Evolutionary conservation across 768 basidiomycete species (phyloP).

Genomic region (Trametes meyenii): DNA sequence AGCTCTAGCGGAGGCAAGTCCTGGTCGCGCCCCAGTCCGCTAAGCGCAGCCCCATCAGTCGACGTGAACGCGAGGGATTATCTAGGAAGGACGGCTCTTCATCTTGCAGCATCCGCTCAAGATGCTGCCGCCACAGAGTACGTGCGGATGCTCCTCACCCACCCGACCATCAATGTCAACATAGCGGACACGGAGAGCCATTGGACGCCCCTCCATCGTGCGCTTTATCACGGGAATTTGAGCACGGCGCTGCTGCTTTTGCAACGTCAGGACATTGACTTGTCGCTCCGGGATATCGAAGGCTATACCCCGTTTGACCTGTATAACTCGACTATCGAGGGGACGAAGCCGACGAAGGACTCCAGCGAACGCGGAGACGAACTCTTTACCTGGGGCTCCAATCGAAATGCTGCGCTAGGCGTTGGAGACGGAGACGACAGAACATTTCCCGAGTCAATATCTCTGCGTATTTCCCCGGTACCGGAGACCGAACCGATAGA

Average conservation of each 20-base stretch:
- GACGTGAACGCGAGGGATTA: slow-evolving; percentile 77
- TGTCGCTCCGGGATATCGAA: slow-evolving; percentile 75
- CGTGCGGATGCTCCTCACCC: slow-evolving; percentile 71
- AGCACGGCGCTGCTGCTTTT: slow-evolving; percentile 75
- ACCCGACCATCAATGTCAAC: slow-evolving; percentile 80
- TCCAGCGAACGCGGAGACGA: slow-evolving; percentile 46
- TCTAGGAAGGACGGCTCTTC: slow-evolving; percentile 78
- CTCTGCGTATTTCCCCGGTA: slow-evolving; percentile 17
- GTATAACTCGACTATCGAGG: slow-evolving; percentile 86
- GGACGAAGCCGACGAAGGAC: slow-evolving; percentile 57
- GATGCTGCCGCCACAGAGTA: slow-evolving; percentile 74
- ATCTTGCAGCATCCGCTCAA: slow-evolving; percentile 71
- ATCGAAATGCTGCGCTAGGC: slow-evolving; percentile 86
- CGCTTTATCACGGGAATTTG: slow-evolving; percentile 79
- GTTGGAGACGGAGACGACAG: slow-evolving; percentile 81
- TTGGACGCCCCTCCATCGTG: slow-evolving; percentile 91
- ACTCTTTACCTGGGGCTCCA: slow-evolving; percentile 87
- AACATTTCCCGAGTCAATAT: slow-evolving; percentile 60
- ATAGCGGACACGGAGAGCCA: slow-evolving; percentile 79
- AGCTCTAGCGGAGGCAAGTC: slow-evolving; percentile 59
- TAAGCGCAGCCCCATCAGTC: slow-evolving; percentile 31
- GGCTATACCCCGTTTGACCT: slow-evolving; percentile 92
- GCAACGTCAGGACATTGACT: slow-evolving; percentile 73
- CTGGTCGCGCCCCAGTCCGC: slow-evolving; percentile 52
- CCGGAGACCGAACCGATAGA: slow-evolving; percentile 33